Evolutionary conservation across 805 yeast genomes (phyloP), one percentile per base, ranked within the genome.

Genomic region (Candida krabiensis): DNA sequence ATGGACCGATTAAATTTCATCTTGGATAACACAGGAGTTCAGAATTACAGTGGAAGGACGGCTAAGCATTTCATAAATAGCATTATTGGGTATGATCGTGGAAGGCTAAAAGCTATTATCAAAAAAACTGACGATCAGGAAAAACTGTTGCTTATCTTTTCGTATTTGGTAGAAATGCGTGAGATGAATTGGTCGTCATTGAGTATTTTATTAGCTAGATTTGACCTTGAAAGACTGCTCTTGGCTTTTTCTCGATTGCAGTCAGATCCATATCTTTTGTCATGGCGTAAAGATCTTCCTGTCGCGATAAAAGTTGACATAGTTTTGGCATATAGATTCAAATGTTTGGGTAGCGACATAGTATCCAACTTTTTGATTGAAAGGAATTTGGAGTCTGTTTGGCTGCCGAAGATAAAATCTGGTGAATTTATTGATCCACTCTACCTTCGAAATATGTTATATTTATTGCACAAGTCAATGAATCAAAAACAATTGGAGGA

Each of bases 251-350:
- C 31, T 17, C 31, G 33, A 32, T 26, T 46, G 17, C 26, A 43
- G 31, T 19, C 35, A 19, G 25, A 41, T n/a, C 26, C 35, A 11
- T 17, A 27, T 2, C 22, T 52, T 3, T 28, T 44, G 6, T 17
- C 23, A 4, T 32, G 37, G 13, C 38, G 43, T 36, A 26, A 33
- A 1, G 44, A 46, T 23, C 28, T 35, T 5, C 36, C 43, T n/a
- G 19, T 49, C 11, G 26, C 35, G 19, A 37, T 55, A 1, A 44
- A 50, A 19, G 38, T 51, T 13, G 46, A 46, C 26, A 40, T 60
- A 23, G 38, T 50, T 1, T 21, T 58, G 9, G 49, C 57, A 1
- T 53, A 55, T 6, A 47, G 59, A 9, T 52, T 46, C 28, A 49
- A 49, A 28, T 48, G 50, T 35, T 16, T 56, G 9, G 46, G 46